Conservation (phyloP, 2,329 filamentous ascomycete genomes). For the Aaosphaeria pasadenensis region DNA sequence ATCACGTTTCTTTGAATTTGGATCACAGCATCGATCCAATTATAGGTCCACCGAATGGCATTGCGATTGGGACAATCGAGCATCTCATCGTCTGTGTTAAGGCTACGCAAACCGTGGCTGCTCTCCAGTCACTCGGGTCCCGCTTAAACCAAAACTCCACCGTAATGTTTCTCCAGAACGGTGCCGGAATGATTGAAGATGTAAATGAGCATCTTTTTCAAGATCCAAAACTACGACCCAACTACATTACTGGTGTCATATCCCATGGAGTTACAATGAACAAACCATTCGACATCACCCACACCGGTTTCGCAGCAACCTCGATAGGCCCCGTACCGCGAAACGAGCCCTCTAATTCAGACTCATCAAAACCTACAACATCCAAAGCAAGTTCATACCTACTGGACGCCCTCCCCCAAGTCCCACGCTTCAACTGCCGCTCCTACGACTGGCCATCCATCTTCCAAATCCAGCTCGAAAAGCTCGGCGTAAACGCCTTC, state of each 20-base stretch:
- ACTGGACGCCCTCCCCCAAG: not conserved
- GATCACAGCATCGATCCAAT: not conserved
- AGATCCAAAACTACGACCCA: slow-evolving; percentile 62
- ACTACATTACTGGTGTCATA: slow-evolving; percentile 70
- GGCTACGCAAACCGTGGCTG: slow-evolving; percentile 50
- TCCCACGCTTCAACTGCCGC: slow-evolving; percentile 11
- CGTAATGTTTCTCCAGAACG: slow-evolving; percentile 74
- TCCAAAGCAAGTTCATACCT: slow-evolving; percentile 5
- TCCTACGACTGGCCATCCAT: slow-evolving; percentile 66
- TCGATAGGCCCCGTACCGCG: slow-evolving; percentile 52
- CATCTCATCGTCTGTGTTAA: slow-evolving; percentile 81
- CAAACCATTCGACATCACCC: slow-evolving; percentile 52
- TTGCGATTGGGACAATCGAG: slow-evolving; percentile 53
- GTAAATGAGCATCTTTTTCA: slow-evolving; percentile 70
- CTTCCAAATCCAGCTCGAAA: slow-evolving; percentile 72
- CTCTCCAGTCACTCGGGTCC: slow-evolving; percentile 61
- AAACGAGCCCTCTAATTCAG: slow-evolving; percentile 27
- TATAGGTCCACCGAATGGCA: slow-evolving; percentile 7
- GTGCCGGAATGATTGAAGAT: slow-evolving; percentile 78
- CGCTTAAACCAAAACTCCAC: slow-evolving; percentile 68
- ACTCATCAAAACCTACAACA: slow-evolving; percentile 20
- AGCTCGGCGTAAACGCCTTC: slow-evolving; percentile 70
- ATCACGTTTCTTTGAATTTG: not conserved
- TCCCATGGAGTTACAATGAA: slow-evolving; percentile 53
- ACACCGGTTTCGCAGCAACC: slow-evolving; percentile 59